phyloP scores from a whole-genome alignment of 2,329 filamentous ascomycete species.

The Talaromyces piceae region DNA sequence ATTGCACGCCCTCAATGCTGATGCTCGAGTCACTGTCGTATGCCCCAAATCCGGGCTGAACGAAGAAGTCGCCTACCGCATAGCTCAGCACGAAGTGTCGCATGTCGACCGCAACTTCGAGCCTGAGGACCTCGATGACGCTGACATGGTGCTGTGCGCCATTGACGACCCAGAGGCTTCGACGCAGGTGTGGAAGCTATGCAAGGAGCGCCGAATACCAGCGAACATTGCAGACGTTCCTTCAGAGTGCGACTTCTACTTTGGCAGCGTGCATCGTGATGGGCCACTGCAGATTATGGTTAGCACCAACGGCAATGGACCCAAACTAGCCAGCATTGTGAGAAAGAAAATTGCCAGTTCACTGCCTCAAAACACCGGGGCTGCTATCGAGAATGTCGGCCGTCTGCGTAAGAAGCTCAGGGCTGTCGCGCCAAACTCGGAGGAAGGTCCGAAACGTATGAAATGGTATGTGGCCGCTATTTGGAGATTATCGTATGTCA shows the following conservation, averaged over 20 bases:
- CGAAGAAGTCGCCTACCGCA: slow-evolving; percentile 76
- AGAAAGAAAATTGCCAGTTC: slow-evolving; percentile 69
- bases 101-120: slow-evolving; percentile 80
- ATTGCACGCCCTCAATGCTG: slow-evolving; percentile 87
- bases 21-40: slow-evolving; percentile 81
- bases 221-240: slow-evolving; percentile 98
- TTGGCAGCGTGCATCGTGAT: slow-evolving; percentile 90
- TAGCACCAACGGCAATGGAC: slow-evolving; percentile 94
- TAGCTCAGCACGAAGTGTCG: slow-evolving; percentile 65
- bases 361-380: slow-evolving; percentile 71
- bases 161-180: slow-evolving; percentile 92
- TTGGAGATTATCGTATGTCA: background rate
- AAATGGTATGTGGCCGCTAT: slow-evolving; percentile 53
- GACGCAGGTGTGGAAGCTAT: slow-evolving; percentile 83
- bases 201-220: slow-evolving; percentile 73
- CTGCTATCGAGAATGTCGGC: slow-evolving; percentile 79
- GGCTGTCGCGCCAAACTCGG: slow-evolving; percentile 61
- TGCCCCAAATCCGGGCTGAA: slow-evolving; percentile 74
- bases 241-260: slow-evolving; percentile 96
- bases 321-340: slow-evolving; percentile 80
- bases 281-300: slow-evolving; percentile 98
- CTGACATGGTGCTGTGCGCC: slow-evolving; percentile 84
- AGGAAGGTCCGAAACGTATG: slow-evolving; percentile 83
- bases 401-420: slow-evolving; percentile 70
- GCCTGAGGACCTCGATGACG: slow-evolving; percentile 72